Percentiles rank a stretch among this genome's conserved stretches.
These are phyloP conservation scores for Macrolepiota dolichaula DNA, from an alignment of 768 basidiomycete genomes.

Conservation along the genomic window DNA sequence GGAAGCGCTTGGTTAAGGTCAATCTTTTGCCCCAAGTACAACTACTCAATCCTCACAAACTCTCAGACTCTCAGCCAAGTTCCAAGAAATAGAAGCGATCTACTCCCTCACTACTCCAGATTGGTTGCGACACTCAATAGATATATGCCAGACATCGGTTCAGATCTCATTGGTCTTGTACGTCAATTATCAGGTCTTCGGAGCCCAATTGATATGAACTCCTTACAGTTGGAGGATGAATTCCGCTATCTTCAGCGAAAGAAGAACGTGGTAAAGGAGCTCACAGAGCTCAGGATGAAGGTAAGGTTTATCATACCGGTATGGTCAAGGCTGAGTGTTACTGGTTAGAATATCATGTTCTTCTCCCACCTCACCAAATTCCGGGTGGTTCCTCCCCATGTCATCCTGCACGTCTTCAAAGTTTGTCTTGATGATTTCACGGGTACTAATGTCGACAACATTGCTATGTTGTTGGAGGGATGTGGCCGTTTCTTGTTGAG, in stretches of 20 bases:
- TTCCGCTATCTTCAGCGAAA: conserved; percentile 94
- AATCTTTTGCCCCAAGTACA: not conserved
- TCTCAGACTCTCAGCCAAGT: conserved; percentile 75
- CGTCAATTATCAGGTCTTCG: conserved; percentile 24
- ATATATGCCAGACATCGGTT: conserved; percentile 93
- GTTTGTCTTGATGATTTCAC: conserved; percentile 95
- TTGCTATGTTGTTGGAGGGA: conserved; percentile 86
- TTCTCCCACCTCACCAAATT: conserved; percentile 96
- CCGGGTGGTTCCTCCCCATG: conserved; percentile 81
- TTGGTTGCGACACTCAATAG: conserved; percentile 83
- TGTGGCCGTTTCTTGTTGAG: conserved; percentile 91
- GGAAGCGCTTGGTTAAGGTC: conserved; percentile 89
- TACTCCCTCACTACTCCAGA: conserved; percentile 90
- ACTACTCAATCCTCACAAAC: not conserved
- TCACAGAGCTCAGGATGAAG: conserved; percentile 82
- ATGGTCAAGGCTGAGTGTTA: not conserved
- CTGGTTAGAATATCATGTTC: conserved; percentile 76
- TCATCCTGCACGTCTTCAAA: conserved; percentile 95
- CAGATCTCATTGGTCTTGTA: conserved; percentile 77
- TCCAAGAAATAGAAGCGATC: conserved; percentile 84
- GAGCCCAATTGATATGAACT: conserved; percentile 3
- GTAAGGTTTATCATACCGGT: conserved; percentile 31
- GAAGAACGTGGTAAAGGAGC: conserved; percentile 88
- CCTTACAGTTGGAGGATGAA: conserved; percentile 85
- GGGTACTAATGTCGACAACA: conserved; percentile 89